These are phyloP conservation scores for Leishmania aethiopica DNA, from an alignment of 208 protist species.

Conservation along the genomic window DNA sequence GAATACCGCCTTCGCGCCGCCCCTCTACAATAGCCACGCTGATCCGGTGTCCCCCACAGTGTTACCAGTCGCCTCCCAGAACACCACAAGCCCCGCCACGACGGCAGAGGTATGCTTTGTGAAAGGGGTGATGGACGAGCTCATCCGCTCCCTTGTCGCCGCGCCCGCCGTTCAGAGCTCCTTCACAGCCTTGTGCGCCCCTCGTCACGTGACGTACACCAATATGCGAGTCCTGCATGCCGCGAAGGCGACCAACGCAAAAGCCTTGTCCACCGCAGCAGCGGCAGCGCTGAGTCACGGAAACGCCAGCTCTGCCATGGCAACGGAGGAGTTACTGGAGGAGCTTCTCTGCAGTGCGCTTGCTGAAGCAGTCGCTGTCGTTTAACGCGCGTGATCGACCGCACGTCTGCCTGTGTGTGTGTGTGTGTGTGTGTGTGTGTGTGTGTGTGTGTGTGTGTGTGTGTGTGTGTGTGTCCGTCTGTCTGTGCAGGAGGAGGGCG, in stretches of 20 bases:
- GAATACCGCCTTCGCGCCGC: slow-evolving; percentile 31
- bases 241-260: not conserved
- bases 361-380: slow-evolving; percentile 16
- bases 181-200: slow-evolving; percentile 46
- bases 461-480: not conserved
- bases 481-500: not conserved
- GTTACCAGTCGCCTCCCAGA: not conserved
- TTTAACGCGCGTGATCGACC: not conserved
- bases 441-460: too few species aligned
- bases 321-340: slow-evolving; percentile 40
- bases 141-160: slow-evolving; percentile 67
- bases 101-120: slow-evolving; percentile 33
- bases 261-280: not conserved
- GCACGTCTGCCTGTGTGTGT: not conserved
- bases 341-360: slow-evolving; percentile 51
- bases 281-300: not conserved
- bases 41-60: slow-evolving; percentile 8
- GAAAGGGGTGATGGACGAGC: slow-evolving; percentile 58
- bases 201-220: slow-evolving; percentile 37
- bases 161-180: slow-evolving; percentile 49
- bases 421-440: not conserved
- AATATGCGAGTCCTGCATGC: slow-evolving; percentile 28
- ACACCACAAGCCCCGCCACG: not conserved
- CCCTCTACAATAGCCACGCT: slow-evolving; percentile 19
- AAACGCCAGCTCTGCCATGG: slow-evolving; percentile 5